Percentiles rank a stretch among this genome's conserved stretches.
Conservation (phyloP, 257 asterid genomes). For the Capsicum pubescens region DNA sequence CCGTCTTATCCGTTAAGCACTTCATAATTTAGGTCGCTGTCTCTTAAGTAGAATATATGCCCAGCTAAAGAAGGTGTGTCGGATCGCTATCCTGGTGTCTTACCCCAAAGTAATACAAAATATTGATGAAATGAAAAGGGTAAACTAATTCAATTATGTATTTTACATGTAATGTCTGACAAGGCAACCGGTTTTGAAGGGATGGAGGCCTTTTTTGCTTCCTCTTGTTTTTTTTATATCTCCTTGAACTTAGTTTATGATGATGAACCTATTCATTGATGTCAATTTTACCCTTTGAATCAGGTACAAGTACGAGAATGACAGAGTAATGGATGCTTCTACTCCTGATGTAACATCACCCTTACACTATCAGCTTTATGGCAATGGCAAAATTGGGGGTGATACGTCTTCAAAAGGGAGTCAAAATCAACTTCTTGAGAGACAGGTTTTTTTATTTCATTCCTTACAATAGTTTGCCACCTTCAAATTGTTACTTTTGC, state of each 20-base stretch:
- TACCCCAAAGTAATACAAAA: not conserved
- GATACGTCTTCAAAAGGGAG: slow-evolving; percentile 86
- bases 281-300: slow-evolving; percentile 17
- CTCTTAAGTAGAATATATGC: not conserved
- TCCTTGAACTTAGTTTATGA: slow-evolving; percentile 19
- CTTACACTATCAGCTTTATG: slow-evolving; percentile 87
- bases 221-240: not conserved
- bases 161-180: not conserved
- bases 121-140: slow-evolving; percentile 18
- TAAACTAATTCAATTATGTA: not conserved
- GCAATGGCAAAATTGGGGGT: slow-evolving; percentile 81
- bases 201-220: not conserved
- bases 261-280: slow-evolving; percentile 15
- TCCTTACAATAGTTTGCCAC: not conserved
- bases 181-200: not conserved
- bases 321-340: slow-evolving; percentile 86
- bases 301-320: slow-evolving; percentile 96
- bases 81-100: not conserved
- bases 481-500: not conserved
- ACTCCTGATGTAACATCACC: slow-evolving; percentile 89
- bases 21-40: not conserved
- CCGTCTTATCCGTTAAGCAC: not conserved
- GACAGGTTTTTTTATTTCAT: slow-evolving; percentile 68
- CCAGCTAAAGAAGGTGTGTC: not conserved
- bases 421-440: slow-evolving; percentile 95